A percentile compares a stretch with the other conserved stretches of the same genome.
phyloP scores from a whole-genome alignment of 805 yeast genomes.

The Kazachstania taianensis region DNA sequence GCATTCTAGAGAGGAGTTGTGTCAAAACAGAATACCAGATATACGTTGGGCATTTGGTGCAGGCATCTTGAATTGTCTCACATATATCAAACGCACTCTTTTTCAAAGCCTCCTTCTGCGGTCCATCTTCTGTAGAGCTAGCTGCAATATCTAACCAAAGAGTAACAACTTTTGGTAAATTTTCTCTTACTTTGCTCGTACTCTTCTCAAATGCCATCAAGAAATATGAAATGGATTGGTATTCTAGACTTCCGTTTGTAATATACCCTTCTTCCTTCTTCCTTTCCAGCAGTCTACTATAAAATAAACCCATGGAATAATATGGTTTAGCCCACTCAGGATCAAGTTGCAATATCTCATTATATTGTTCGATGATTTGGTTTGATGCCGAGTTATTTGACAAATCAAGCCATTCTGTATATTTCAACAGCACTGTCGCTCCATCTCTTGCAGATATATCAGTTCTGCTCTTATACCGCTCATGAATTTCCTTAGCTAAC shows the following conservation, averaged over 20 bases:
- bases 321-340: slow-evolving; percentile 67
- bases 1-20: slow-evolving; percentile 71
- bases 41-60: slow-evolving; percentile 39
- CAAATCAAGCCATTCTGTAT: slow-evolving; percentile 79
- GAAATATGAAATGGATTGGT: slow-evolving; percentile 23
- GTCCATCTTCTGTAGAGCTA: too few relatives aligned
- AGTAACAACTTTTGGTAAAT: slow-evolving; percentile 81
- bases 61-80: slow-evolving; percentile 37
- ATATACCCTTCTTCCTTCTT: slow-evolving; percentile 35
- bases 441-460: slow-evolving; percentile 19
- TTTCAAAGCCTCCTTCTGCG: slow-evolving; percentile 19
- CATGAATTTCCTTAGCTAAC: slow-evolving; percentile 34
- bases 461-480: slow-evolving; percentile 11
- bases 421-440: slow-evolving; percentile 51
- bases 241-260: slow-evolving; percentile 24
- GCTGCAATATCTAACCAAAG: slow-evolving; percentile 76
- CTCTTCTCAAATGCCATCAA: slow-evolving; percentile 29
- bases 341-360: slow-evolving; percentile 44
- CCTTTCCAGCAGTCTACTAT: slow-evolving; percentile 65
- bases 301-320: slow-evolving; percentile 71
- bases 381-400: slow-evolving; percentile 76
- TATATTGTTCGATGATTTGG: slow-evolving; percentile 61
- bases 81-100: slow-evolving; percentile 35
- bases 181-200: slow-evolving; percentile 61
- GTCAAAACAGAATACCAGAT: slow-evolving; percentile 79